These are phyloP conservation scores for Lanmaoa pseudosensibilis DNA, from an alignment of 768 basidiomycete genomes.

Conservation along the genomic window DNA sequence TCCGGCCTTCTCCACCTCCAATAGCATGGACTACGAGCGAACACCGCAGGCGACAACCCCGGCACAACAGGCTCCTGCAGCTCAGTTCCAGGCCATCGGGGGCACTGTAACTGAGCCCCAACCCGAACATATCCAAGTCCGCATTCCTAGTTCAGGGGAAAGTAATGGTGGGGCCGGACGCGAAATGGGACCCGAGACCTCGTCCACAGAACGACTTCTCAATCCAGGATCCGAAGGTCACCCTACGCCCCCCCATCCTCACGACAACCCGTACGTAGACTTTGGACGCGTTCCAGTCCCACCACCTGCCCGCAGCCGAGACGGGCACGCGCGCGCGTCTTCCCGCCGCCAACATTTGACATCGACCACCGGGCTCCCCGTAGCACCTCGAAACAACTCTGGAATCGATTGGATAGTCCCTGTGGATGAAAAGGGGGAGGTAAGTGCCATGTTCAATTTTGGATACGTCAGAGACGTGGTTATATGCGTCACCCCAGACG, in stretches of 20 bases:
- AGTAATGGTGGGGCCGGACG: neutral
- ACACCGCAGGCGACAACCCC: neutral
- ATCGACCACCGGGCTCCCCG: neutral
- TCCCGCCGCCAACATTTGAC: slow-evolving; percentile 6
- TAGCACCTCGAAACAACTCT: neutral
- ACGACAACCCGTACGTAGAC: slow-evolving; percentile 6
- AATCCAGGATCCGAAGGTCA: slow-evolving; percentile 7
- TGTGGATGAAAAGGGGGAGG: slow-evolving; percentile 18
- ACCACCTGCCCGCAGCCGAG: slow-evolving; percentile 12
- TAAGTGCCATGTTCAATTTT: slow-evolving; percentile 6
- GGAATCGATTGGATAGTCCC: slow-evolving; percentile 32
- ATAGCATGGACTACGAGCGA: slow-evolving; percentile 18
- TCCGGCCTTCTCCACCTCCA: neutral
- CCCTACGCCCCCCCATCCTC: neutral
- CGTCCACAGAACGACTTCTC: slow-evolving; percentile 12
- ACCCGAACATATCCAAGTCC: slow-evolving; percentile 6
- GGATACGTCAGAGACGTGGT: neutral
- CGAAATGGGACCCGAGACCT: neutral
- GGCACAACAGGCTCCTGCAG: neutral
- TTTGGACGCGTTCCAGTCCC: slow-evolving; percentile 8
- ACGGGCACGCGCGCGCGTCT: slow-evolving; percentile 14
- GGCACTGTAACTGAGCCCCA: neutral
- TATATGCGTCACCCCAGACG: slow-evolving; percentile 6
- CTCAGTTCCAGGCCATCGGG: neutral
- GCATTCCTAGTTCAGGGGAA: neutral